phyloP scores from a whole-genome alignment of 1,284 basidiomycete genomes.

The Coniophora puteana region DNA sequence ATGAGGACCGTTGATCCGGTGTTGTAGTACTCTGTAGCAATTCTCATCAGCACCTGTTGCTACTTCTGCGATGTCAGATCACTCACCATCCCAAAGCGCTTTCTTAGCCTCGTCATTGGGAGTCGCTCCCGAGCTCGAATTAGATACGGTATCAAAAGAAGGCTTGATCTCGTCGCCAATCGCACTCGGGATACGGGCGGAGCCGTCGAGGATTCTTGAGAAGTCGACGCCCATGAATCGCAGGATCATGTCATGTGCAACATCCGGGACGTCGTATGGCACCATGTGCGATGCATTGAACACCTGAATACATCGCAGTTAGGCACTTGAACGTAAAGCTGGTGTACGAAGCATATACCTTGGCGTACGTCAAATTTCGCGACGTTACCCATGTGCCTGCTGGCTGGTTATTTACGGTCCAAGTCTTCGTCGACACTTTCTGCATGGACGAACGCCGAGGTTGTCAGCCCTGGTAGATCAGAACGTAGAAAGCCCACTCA shows the following conservation, averaged over 20 bases:
- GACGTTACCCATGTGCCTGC: slow-evolving; percentile 91
- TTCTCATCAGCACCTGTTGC: neutral
- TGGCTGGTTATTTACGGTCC: slow-evolving; percentile 75
- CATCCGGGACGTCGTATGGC: slow-evolving; percentile 86
- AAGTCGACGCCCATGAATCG: slow-evolving; percentile 93
- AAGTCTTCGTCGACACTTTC: slow-evolving; percentile 73
- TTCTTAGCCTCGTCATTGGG: slow-evolving; percentile 64
- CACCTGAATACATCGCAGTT: slow-evolving; percentile 40
- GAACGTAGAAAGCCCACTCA: slow-evolving; percentile 36
- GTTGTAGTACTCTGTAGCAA: slow-evolving; percentile 82
- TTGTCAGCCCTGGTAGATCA: slow-evolving; percentile 5
- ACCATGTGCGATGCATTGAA: slow-evolving; percentile 95
- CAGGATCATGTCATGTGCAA: slow-evolving; percentile 96
- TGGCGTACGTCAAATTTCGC: slow-evolving; percentile 92
- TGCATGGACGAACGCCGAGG: slow-evolving; percentile 24
- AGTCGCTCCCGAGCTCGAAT: slow-evolving; percentile 44
- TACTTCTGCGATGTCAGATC: no score
- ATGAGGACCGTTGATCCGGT: slow-evolving; percentile 85
- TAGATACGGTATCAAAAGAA: slow-evolving; percentile 39
- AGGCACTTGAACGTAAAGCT: neutral
- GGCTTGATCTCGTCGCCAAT: slow-evolving; percentile 70
- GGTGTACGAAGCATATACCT: slow-evolving; percentile 40
- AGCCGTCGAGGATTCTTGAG: slow-evolving; percentile 70
- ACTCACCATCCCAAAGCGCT: slow-evolving; percentile 81
- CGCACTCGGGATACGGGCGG: slow-evolving; percentile 70